Base-by-base conservation (phyloP, 805 yeast genomes). In the Lipomyces spencermartinsiae region DNA sequence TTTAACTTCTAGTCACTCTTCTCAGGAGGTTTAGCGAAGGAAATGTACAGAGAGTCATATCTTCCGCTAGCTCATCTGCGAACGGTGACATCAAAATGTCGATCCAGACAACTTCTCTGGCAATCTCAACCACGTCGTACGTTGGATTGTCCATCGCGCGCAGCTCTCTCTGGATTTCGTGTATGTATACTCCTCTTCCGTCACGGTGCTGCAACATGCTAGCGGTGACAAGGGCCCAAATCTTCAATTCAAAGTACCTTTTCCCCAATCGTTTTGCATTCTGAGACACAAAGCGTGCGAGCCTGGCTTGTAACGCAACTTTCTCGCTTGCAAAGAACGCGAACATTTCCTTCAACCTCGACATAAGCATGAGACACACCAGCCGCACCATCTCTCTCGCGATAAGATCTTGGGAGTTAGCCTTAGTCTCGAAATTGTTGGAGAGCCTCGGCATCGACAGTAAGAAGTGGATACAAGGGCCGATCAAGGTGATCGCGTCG, bases 351-450 rank as follows among this genome's bases (percentile, higher is more conserved):
- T 46, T 46, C 51, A 46, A 46, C 51, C 51, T 46, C 51, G 51
- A 46, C 5, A 46, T 46, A 46, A 46, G 51, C 51, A 46, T 46
- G 51, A 46, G 51, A 46, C 51, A 46, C 51, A 46, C 51, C 51
- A 46, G 51, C 51, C 51, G 35, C 51, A 46, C 51, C 51, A 46
- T 46, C 51, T 46, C 51, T 46, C 51, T 46, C 51, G 51, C 51
- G 51, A 46, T 46, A 46, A 46, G 51, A 46, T 46, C 51, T 46
- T 46, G 22, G 51, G 51, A 46, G 51, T 46, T 46, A 46, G 51
- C 51, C 22, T 16, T 46, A 46, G 51, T 46, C 51, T 46, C 51
- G 51, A 46, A 46, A 46, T 46, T 46, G 51, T 19, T 46, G 12
- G 51, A 46, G 51, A 46, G 51, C 12, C 51, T 46, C 51, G 51